Evolutionary conservation across 176 grass and related monocot genomes (phyloP), one percentile per base, ranked within the genome.

Genomic region (Juncus effusus): DNA sequence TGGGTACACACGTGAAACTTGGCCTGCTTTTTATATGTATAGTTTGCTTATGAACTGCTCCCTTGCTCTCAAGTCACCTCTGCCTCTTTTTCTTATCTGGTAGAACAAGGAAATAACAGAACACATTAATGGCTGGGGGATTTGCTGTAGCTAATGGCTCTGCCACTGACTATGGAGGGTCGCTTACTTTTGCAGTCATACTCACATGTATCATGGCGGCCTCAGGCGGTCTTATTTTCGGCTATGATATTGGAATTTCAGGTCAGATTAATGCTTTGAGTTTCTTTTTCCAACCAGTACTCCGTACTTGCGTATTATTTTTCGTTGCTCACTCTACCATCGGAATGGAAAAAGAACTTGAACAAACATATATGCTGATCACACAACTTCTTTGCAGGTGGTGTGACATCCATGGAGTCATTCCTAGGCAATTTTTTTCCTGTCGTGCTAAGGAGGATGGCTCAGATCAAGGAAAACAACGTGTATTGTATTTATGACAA

Each of bases 201-300:
- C 74, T 82, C 37, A 82, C 73, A 36, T 95, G 91, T 70, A 51
- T 95, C 19, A 83, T 90, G 78, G 91, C 91, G 1, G 90, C 90
- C 58, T 90, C 90, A 12, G 90, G 90, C 2, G 90, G 91, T 62
- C 78, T 95, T 2, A 95, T 95, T 73, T 95, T 95, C 67, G 86
- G 91, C 72, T 95, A 90, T 28, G 91, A 87, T 62, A 87, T 95
- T 16, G 91, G 91, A 54, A 87, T 95, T 72, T 95, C 91, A 64
- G 91, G 84, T 90, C 36, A 58, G 38, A 28, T 28, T 28, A 28
- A 28, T 28, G 19, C 19, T 28, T 28, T 28, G 19, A 28, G 19
- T 28, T 28, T 28, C 19, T 28, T 28, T 28, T 28, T 28, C 19
- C 19, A 28, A 1, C 19, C 19, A 28, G 19, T 28, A 28, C 59